Conservation (phyloP, 1,284 basidiomycete species). For the Cutaneotrichosporon cyanovorans region DNA sequence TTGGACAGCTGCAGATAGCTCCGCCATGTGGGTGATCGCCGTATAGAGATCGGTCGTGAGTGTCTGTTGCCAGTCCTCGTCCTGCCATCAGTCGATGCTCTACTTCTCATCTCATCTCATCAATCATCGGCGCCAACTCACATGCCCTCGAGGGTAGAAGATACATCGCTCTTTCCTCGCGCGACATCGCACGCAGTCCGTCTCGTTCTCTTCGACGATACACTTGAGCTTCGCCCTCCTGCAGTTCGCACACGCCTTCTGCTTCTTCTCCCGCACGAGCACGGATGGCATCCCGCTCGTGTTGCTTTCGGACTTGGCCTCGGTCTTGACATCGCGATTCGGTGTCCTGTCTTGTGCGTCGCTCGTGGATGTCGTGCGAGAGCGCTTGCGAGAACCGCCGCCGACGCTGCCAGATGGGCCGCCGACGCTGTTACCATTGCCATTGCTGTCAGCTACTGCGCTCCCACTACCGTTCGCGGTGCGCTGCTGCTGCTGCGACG, state of each 20-base stretch:
- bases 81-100: slow-evolving; percentile 19
- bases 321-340: neutral
- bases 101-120: neutral
- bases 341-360: neutral
- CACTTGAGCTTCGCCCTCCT: slow-evolving; percentile 40
- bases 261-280: slow-evolving; percentile 21
- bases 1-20: slow-evolving; percentile 30
- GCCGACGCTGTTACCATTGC: neutral
- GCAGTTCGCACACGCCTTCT: slow-evolving; percentile 39
- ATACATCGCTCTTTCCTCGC: slow-evolving; percentile 34
- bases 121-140: slow-evolving; percentile 17
- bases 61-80: slow-evolving; percentile 40
- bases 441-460: no score
- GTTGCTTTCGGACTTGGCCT: neutral
- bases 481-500: neutral
- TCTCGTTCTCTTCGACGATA: slow-evolving; percentile 29
- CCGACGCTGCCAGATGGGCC: neutral
- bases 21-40: slow-evolving; percentile 25
- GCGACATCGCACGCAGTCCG: slow-evolving; percentile 37
- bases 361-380: neutral
- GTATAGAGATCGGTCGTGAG: slow-evolving; percentile 28
- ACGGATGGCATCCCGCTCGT: slow-evolving; percentile 13
- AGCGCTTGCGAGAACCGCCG: neutral
- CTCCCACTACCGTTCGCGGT: neutral
- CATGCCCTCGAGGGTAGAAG: slow-evolving; percentile 35